phyloP scores from a whole-genome alignment of 257 asterid species.

The Petunia axillaris region DNA sequence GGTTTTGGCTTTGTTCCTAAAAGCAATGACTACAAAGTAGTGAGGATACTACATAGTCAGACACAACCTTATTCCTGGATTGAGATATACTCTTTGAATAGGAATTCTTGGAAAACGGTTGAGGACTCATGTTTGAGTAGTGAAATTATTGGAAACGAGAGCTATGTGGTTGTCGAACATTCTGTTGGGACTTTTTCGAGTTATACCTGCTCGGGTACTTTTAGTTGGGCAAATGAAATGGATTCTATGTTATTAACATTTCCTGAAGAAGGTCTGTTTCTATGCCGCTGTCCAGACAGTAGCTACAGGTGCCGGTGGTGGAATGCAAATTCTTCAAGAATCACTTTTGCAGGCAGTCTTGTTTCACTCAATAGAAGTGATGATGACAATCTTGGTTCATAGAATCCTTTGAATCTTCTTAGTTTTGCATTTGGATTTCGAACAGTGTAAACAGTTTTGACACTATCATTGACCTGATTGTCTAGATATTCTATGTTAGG shows the following conservation, averaged over 20 bases:
- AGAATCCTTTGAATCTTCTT: not conserved
- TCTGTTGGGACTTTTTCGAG: too few relatives aligned
- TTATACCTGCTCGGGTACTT: too few relatives aligned
- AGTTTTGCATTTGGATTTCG: not conserved
- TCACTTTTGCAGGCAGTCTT: not conserved
- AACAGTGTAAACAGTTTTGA: not conserved
- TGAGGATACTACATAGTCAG: not conserved
- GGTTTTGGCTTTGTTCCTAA: not conserved
- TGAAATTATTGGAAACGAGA: not conserved
- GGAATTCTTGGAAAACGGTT: not conserved
- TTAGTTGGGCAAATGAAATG: not conserved
- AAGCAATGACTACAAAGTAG: not conserved
- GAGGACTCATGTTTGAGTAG: not conserved
- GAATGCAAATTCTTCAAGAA: not conserved
- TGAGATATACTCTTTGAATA: conserved; percentile 10
- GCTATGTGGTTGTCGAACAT: not conserved
- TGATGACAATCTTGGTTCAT: not conserved
- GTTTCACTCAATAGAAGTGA: not conserved
- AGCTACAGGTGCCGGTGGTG: too few relatives aligned
- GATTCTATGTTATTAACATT: not conserved
- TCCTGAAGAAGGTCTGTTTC: not conserved
- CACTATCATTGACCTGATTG: not conserved
- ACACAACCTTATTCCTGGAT: rapidly evolving
- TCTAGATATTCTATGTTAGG: not conserved
- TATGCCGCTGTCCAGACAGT: not conserved